Evolutionary conservation across 2,329 filamentous ascomycete genomes (phyloP), one percentile per base, ranked within the genome.

Genomic region (Aspergillus luchuensis): DNA sequence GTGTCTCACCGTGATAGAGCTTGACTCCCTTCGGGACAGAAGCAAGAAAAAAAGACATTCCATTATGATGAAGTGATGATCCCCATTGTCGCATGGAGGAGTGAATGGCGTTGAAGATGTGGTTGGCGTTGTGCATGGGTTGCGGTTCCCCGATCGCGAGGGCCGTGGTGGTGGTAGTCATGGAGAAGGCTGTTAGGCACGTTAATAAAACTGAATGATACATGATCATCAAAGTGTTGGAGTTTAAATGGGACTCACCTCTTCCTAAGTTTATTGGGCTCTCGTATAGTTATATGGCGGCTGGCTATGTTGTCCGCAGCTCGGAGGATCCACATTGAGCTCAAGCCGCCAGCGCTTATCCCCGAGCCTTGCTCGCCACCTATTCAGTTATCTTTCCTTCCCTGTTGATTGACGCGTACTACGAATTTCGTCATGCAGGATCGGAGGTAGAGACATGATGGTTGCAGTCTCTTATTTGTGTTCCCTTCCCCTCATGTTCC

Each of bases 81-180:
- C 51, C 51, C 51, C 51, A 53, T 41, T 53, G 51, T 53, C 36
- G 15, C 51, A 53, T 53, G 13, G 36, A 53, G 5, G 51, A 19
- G 51, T 53, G 51, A 13, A 53, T 53, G 36, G 51, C 36, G 36
- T 53, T 53, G 51, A 53, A 53, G 19, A 53, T 53, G 36, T 53
- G 13, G 36, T 53, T 53, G 36, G 51, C 36, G 23, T 41, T 41
- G 8, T 53, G 51, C 11, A 53, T 15, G 30, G 51, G 15, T 11
- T 41, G 36, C 5, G 19, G 19, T 17, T n/a, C 15, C 21, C 23
- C 3, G 3, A 39, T 15, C 13, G 51, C 51, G 25, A 53, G 33
- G 8, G 51, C n/a, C 2, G 33, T 23, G 51, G 36, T 23, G 33
- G 33, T 17, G n/a, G 36, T 19, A 36, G 11, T 36, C 11, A 13